Conservation (phyloP, 306 rosid genomes). For the Albizia julibrissin region DNA sequence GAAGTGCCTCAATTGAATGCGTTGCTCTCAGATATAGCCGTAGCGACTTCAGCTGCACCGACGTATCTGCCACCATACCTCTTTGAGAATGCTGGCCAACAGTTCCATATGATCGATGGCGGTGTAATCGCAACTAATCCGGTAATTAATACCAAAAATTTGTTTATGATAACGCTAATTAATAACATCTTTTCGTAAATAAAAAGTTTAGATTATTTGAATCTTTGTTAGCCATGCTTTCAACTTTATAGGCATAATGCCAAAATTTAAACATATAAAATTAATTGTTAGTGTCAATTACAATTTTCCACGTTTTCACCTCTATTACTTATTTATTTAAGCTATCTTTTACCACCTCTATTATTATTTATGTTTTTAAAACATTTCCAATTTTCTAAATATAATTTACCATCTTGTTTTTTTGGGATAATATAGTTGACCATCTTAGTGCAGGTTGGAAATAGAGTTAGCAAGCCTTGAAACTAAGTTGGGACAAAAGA, state of each 20-base stretch:
- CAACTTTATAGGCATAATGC: background rate
- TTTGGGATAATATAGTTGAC: too few relatives aligned
- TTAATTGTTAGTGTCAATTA: too few relatives aligned
- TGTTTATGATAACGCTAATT: background rate
- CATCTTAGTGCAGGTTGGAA: too few relatives aligned
- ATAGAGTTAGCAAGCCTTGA: too few relatives aligned
- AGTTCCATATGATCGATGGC: slow-evolving; percentile 3
- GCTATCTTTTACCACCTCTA: too few relatives aligned
- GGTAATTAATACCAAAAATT: background rate
- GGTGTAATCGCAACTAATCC: background rate
- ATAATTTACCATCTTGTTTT: too few relatives aligned
- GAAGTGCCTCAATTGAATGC: background rate
- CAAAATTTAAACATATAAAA: too few relatives aligned
- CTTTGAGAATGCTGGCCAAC: background rate
- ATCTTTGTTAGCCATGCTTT: background rate
- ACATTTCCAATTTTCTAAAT: too few relatives aligned
- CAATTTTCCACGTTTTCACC: too few relatives aligned
- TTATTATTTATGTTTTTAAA: too few relatives aligned
- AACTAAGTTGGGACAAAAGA: too few relatives aligned
- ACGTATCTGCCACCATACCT: background rate
- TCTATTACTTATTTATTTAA: too few relatives aligned
- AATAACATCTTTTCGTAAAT: background rate
- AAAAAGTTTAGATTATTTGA: background rate
- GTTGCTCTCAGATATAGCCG: background rate
- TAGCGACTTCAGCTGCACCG: background rate